phyloP scores from a whole-genome alignment of 1,284 basidiomycete genomes.

The Fomitopsis palustris region DNA sequence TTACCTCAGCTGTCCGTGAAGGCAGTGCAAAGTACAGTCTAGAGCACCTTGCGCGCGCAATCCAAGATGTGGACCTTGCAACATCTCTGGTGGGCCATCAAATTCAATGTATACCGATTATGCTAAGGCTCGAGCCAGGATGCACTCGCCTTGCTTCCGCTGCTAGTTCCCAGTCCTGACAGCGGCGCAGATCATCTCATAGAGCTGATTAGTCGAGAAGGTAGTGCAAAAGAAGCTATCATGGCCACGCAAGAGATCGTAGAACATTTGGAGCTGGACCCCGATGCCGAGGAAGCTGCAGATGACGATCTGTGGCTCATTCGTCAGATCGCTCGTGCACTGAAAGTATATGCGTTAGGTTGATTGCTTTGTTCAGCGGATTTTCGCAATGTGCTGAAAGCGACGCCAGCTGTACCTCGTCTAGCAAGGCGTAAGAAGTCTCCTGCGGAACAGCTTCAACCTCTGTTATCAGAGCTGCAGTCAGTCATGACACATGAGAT shows the following conservation, averaged over 20 bases:
- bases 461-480: conserved; percentile 40
- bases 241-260: conserved; percentile 58
- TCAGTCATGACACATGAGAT: conserved; percentile 30
- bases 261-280: conserved; percentile 40
- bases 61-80: conserved; percentile 14
- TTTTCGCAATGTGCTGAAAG: not conserved
- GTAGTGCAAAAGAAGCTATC: conserved; percentile 57
- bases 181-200: conserved; percentile 41
- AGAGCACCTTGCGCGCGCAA: conserved; percentile 14
- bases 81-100: conserved; percentile 19
- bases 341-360: conserved; percentile 40
- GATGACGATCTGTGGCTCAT: conserved; percentile 17
- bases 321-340: conserved; percentile 34
- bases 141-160: conserved; percentile 44
- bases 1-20: conserved; percentile 24
- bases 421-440: conserved; percentile 23
- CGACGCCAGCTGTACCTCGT: conserved; percentile 44
- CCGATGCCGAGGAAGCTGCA: conserved; percentile 30
- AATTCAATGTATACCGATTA: not conserved
- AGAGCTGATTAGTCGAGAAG: conserved; percentile 37
- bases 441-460: conserved; percentile 27
- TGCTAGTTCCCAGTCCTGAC: conserved; percentile 37
- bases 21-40: conserved; percentile 18
- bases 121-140: conserved; percentile 35
- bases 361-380: conserved; percentile 7